phyloP scores from a whole-genome alignment of 495 filamentous ascomycete genomes.

The Aspergillus ostianus region DNA sequence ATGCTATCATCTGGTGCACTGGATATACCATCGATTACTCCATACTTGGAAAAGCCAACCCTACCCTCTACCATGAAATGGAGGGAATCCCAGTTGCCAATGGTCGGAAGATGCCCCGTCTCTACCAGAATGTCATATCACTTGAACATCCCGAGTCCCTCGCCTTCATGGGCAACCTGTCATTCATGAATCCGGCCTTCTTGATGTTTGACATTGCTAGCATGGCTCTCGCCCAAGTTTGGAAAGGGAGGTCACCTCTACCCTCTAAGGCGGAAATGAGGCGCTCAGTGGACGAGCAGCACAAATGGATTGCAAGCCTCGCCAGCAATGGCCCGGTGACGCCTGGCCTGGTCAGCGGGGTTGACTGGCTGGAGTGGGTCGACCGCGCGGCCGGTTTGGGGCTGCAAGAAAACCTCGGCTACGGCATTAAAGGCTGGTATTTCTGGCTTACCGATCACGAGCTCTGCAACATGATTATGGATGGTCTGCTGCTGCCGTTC shows the following conservation, averaged over 20 bases:
- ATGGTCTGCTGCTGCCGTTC: constrained; percentile 36
- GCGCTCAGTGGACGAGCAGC: constrained; percentile 26
- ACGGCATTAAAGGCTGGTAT: constrained; percentile 27
- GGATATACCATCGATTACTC: constrained; percentile 17
- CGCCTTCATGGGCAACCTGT: constrained; percentile 20
- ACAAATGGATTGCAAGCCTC: constrained; percentile 25
- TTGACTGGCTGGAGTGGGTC: constrained; percentile 32
- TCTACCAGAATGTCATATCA: constrained; percentile 41
- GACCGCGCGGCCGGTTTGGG: constrained; percentile 37
- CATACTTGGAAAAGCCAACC: constrained; percentile 2
- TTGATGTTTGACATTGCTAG: constrained; percentile 32
- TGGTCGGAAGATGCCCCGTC: constrained; percentile 7
- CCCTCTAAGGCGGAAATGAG: constrained; percentile 29
- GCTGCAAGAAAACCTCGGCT: constrained; percentile 38
- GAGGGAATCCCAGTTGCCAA: too few relatives aligned
- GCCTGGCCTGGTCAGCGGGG: constrained; percentile 12
- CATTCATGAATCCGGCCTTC: constrained; percentile 29
- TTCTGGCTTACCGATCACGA: constrained; percentile 35
- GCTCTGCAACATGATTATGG: constrained; percentile 33
- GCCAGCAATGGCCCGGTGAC: constrained; percentile 11
- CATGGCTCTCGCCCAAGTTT: constrained; percentile 37
- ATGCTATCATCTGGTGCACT: constrained; percentile 19
- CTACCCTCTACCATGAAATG: not conserved
- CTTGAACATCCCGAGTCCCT: constrained; percentile 31
- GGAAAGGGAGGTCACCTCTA: constrained; percentile 14